These are phyloP conservation scores for Diplodia intermedia DNA, from an alignment of 2,329 filamentous ascomycete species.

Conservation along the genomic window DNA sequence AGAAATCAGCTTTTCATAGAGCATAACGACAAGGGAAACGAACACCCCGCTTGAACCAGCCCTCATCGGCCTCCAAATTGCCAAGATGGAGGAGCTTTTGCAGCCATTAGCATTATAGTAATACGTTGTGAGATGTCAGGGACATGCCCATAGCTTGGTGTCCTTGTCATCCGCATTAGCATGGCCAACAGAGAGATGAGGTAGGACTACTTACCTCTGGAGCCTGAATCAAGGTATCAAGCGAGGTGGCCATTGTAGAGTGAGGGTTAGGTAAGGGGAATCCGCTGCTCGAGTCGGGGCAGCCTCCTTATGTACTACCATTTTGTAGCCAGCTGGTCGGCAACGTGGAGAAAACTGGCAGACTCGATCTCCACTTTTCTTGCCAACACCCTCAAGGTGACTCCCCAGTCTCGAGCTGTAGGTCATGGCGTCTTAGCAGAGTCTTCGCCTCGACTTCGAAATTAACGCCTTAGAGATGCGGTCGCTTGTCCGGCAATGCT, in stretches of 20 bases:
- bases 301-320: not conserved
- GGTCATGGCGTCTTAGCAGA: not conserved
- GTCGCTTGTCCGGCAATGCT: not conserved
- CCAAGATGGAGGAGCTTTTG: constrained; percentile 44
- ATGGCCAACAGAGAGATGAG: too few relatives aligned
- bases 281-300: not conserved
- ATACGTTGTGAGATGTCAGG: not conserved
- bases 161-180: constrained; percentile 34
- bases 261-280: not conserved
- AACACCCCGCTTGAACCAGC: constrained; percentile 44
- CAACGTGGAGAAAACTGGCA: not conserved
- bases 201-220: constrained; percentile 34
- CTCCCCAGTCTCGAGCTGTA: not conserved
- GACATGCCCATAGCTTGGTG: constrained; percentile 46
- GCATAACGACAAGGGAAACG: not conserved
- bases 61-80: constrained; percentile 47
- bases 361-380: not conserved
- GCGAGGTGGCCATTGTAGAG: constrained; percentile 23
- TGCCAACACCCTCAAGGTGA: not conserved
- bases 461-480: not conserved
- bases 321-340: not conserved
- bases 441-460: not conserved
- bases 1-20: constrained; percentile 10
- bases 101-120: not conserved
- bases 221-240: constrained; percentile 38